Conservation (phyloP, 768 basidiomycete species). For the Xerocomus brunneocitrinus region DNA sequence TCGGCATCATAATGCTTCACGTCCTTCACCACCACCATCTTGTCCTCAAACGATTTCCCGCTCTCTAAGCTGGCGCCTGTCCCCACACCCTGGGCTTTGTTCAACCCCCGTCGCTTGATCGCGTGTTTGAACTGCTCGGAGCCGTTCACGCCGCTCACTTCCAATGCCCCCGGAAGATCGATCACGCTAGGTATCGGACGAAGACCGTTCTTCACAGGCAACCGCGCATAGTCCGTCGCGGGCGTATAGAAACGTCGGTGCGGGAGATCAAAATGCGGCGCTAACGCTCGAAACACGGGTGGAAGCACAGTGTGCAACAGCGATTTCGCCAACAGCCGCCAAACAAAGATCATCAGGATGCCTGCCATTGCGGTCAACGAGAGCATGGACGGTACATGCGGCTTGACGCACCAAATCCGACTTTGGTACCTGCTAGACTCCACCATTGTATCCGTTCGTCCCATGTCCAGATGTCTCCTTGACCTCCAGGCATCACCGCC, state of each 20-base stretch:
- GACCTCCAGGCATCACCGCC: slow-evolving; percentile 54
- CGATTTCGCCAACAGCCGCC: slow-evolving; percentile 86
- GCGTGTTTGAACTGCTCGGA: slow-evolving; percentile 30
- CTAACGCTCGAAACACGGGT: slow-evolving; percentile 74
- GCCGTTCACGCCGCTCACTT: slow-evolving; percentile 38
- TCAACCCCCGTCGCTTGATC: slow-evolving; percentile 25
- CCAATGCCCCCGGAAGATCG: slow-evolving; percentile 55
- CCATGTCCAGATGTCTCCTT: slow-evolving; percentile 37
- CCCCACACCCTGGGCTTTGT: slow-evolving; percentile 20
- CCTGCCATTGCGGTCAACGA: slow-evolving; percentile 38
- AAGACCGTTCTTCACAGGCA: slow-evolving; percentile 56
- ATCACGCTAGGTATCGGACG: slow-evolving; percentile 83
- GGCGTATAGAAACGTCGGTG: slow-evolving; percentile 86
- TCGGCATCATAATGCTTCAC: slow-evolving; percentile 83
- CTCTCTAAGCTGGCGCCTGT: slow-evolving; percentile 26
- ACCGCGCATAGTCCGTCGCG: slow-evolving; percentile 78
- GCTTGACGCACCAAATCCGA: slow-evolving; percentile 36
- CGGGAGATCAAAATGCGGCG: slow-evolving; percentile 67
- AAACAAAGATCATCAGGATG: slow-evolving; percentile 72
- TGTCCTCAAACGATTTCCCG: slow-evolving; percentile 25
- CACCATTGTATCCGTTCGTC: slow-evolving; percentile 35
- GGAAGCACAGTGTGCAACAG: slow-evolving; percentile 71
- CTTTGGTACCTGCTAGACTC: slow-evolving; percentile 35
- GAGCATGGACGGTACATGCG: not conserved
- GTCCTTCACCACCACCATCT: slow-evolving; percentile 20